Conservation (phyloP, 129 eudicot genomes). For the Escallonia rubra region DNA sequence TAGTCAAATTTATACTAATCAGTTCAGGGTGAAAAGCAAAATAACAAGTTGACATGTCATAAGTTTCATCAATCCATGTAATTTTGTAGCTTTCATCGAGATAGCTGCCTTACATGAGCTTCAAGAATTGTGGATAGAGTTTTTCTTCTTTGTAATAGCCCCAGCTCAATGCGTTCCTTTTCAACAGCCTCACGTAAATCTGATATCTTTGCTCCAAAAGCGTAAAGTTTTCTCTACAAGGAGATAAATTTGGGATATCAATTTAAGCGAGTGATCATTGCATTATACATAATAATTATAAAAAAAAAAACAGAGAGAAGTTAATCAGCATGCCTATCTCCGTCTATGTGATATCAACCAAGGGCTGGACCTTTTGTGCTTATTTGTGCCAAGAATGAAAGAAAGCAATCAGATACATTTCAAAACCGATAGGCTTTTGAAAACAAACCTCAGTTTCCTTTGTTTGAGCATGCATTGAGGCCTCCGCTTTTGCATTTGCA, state of each 20-base stretch:
- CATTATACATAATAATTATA: too few species aligned
- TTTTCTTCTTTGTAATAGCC: constrained; percentile 24
- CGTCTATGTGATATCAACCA: too few species aligned
- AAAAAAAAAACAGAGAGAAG: too few species aligned
- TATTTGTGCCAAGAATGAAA: too few species aligned
- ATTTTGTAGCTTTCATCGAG: background rate
- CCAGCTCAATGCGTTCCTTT: constrained; percentile 52
- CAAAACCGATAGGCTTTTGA: too few species aligned
- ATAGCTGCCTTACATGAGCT: constrained; percentile 51
- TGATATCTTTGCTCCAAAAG: constrained; percentile 57
- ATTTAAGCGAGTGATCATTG: too few species aligned
- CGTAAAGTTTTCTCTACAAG: constrained; percentile 48
- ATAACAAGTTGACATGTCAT: background rate
- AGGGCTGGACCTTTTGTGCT: too few species aligned
- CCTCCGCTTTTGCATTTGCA: constrained; percentile 85
- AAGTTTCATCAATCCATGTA: background rate
- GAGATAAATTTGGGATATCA: background rate
- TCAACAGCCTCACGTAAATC: constrained; percentile 49
- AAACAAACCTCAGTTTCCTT: constrained; percentile 66
- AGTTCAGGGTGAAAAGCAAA: too few species aligned
- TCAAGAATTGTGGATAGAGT: constrained; percentile 55
- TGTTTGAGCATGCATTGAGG: constrained; percentile 46
- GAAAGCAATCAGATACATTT: too few species aligned
- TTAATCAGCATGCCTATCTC: too few species aligned
- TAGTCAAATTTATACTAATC: too few species aligned